A percentile compares a stretch with the other conserved stretches of the same genome.
Evolutionary conservation across 441 rosid genomes (phyloP).

Genomic region (Euphorbia corollata): DNA sequence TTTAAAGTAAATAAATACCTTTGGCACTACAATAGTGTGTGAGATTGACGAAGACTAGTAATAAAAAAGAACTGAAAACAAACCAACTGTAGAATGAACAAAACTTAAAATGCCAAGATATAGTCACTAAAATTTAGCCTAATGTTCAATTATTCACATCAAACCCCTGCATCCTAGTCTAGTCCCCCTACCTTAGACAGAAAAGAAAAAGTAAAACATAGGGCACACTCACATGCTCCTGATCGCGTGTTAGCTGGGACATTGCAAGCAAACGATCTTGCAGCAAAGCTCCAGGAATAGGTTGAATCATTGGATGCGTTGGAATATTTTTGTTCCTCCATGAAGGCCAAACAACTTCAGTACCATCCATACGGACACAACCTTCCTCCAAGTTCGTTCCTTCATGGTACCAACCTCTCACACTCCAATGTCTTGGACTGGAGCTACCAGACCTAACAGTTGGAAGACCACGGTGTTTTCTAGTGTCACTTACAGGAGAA

Average conservation of each 20-base stretch:
- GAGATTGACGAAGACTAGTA: neutral
- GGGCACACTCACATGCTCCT: constrained; percentile 69
- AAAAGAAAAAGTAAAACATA: constrained; percentile 4
- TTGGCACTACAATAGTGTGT: neutral
- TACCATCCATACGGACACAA: constrained; percentile 57
- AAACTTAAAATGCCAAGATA: constrained; percentile 9
- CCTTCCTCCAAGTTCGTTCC: constrained; percentile 66
- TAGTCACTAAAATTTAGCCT: neutral
- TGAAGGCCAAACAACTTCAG: constrained; percentile 91
- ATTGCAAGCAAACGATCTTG: constrained; percentile 86
- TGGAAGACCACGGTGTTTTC: constrained; percentile 86
- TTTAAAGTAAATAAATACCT: too few relatives aligned
- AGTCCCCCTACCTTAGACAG: neutral
- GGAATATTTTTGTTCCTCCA: constrained; percentile 90
- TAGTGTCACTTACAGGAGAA: constrained; percentile 78
- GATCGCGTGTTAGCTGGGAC: constrained; percentile 84
- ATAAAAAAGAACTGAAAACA: neutral
- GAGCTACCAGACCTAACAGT: constrained; percentile 99
- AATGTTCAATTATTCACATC: neutral
- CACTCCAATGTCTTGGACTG: constrained; percentile 96
- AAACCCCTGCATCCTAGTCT: neutral
- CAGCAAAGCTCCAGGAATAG: constrained; percentile 75
- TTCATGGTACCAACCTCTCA: constrained; percentile 82
- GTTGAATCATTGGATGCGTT: constrained; percentile 70
- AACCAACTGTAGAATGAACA: neutral